Evolutionary conservation across 2,329 filamentous ascomycete species (phyloP).

Genomic region (Helicocarpus griseus): DNA sequence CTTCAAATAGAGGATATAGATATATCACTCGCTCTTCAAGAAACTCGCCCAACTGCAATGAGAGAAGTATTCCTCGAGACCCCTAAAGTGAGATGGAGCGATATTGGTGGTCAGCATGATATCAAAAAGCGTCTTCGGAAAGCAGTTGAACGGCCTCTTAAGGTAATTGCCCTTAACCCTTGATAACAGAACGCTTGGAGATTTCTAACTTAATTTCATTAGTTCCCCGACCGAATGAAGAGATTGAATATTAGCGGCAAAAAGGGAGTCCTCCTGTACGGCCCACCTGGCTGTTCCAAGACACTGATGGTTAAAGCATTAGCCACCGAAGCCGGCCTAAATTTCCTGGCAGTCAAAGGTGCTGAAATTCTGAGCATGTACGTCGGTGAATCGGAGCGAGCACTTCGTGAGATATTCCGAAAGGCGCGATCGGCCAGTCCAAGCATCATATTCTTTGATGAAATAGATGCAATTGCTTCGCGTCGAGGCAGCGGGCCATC

Average conservation of each 20-base stretch:
- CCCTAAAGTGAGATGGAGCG: slow-evolving; percentile 73
- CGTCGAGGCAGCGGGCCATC: slow-evolving; percentile 43
- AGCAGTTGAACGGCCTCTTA: slow-evolving; percentile 50
- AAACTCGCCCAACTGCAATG: slow-evolving; percentile 75
- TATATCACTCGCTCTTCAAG: slow-evolving; percentile 47
- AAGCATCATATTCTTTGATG: slow-evolving; percentile 93
- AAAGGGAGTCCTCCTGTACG: slow-evolving; percentile 81
- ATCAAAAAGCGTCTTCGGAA: slow-evolving; percentile 60
- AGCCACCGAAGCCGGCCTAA: slow-evolving; percentile 81
- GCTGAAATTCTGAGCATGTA: slow-evolving; percentile 95
- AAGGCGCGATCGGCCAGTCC: slow-evolving; percentile 78
- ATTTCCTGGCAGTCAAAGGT: slow-evolving; percentile 90
- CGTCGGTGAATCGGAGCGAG: slow-evolving; percentile 85
- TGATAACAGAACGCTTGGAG: too few relatives aligned
- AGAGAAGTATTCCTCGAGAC: slow-evolving; percentile 82
- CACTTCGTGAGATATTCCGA: slow-evolving; percentile 73
- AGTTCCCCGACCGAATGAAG: slow-evolving; percentile 43
- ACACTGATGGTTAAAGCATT: slow-evolving; percentile 85
- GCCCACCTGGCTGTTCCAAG: slow-evolving; percentile 89
- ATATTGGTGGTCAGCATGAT: slow-evolving; percentile 75
- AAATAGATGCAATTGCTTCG: slow-evolving; percentile 77
- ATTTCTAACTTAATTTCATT: slow-evolving; percentile 3
- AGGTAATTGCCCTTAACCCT: slow-evolving; percentile 27
- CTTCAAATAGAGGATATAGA: slow-evolving; percentile 27
- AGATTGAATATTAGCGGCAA: slow-evolving; percentile 49